phyloP scores from a whole-genome alignment of 805 yeast genomes.

The Candida sakaeoensis region DNA sequence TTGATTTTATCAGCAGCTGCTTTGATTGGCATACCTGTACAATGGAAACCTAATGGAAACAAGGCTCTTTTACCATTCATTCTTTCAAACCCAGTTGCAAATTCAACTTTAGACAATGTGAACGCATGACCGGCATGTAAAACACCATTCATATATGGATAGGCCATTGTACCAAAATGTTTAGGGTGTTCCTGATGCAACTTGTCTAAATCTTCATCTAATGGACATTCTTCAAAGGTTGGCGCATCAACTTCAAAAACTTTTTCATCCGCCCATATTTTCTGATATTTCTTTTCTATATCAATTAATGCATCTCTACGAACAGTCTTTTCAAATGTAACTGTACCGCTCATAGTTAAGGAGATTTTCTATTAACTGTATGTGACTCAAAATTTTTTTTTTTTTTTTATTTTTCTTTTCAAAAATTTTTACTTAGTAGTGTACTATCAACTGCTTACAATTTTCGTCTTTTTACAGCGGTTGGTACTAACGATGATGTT shows the following conservation, averaged over 20 bases:
- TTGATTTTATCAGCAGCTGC: conserved; percentile 93
- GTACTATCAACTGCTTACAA: background rate
- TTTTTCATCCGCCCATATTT: conserved; percentile 82
- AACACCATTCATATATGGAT: conserved; percentile 98
- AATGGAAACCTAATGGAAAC: conserved; percentile 97
- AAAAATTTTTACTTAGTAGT: conserved; percentile 1
- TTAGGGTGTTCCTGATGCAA: conserved; percentile 80
- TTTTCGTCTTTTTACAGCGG: conserved; percentile 7
- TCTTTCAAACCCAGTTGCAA: conserved; percentile 88
- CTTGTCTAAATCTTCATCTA: conserved; percentile 50
- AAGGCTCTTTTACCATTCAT: conserved; percentile 89
- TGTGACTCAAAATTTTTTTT: conserved; percentile 7
- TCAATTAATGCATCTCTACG: conserved; percentile 93
- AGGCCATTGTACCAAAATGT: conserved; percentile 91
- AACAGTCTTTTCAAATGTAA: conserved; percentile 61
- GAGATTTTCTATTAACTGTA: background rate
- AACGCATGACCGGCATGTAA: conserved; percentile 97
- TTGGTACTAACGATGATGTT: conserved; percentile 9
- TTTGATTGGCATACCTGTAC: conserved; percentile 98
- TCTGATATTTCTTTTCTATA: conserved; percentile 84
- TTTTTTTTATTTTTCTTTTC: no score
- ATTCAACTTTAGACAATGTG: conserved; percentile 91
- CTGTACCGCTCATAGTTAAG: conserved; percentile 34
- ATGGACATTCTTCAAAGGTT: conserved; percentile 53
- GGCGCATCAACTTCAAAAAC: conserved; percentile 90